A percentile compares a stretch with the other conserved stretches of the same genome.
Conservation (phyloP, 2,329 filamentous ascomycete genomes). For the Parastagonospora avenae region DNA sequence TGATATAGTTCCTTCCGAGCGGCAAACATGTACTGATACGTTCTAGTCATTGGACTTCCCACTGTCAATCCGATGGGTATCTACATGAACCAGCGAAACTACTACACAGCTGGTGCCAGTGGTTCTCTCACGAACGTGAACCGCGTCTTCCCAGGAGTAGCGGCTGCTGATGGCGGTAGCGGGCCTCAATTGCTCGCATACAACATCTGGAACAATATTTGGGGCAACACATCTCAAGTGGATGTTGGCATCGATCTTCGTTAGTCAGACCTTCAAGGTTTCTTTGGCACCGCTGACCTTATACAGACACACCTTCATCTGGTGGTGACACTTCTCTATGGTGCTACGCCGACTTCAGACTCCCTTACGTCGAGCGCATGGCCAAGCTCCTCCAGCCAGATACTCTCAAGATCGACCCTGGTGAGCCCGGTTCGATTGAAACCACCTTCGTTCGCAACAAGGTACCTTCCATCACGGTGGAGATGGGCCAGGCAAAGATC, state of each 20-base stretch:
- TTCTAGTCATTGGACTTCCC: conserved; percentile 45
- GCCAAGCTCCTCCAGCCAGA: conserved; percentile 48
- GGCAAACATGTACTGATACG: conserved; percentile 6
- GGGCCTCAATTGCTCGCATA: conserved; percentile 36
- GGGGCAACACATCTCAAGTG: conserved; percentile 46
- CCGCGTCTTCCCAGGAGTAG: conserved; percentile 39
- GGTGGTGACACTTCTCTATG: conserved; percentile 46
- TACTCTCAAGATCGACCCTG: conserved; percentile 47
- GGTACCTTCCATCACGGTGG: conserved; percentile 46
- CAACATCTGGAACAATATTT: conserved; percentile 48
- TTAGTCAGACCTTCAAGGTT: conserved; percentile 6
- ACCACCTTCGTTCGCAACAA: conserved; percentile 45
- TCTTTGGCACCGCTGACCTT: background rate
- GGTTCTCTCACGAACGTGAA: conserved; percentile 45
- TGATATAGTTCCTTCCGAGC: background rate
- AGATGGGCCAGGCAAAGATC: conserved; percentile 46
- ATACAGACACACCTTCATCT: conserved; percentile 42
- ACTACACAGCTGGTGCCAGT: conserved; percentile 38
- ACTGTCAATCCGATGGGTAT: conserved; percentile 49
- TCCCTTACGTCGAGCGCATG: conserved; percentile 46
- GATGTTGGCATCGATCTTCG: conserved; percentile 47
- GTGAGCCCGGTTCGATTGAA: conserved; percentile 48
- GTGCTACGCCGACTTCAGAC: conserved; percentile 48
- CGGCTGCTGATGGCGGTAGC: conserved; percentile 30
- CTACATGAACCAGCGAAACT: conserved; percentile 48